Evolutionary conservation across 805 yeast species (phyloP), one percentile per base, ranked within the genome.

Genomic region (Citeromyces matritensis): DNA sequence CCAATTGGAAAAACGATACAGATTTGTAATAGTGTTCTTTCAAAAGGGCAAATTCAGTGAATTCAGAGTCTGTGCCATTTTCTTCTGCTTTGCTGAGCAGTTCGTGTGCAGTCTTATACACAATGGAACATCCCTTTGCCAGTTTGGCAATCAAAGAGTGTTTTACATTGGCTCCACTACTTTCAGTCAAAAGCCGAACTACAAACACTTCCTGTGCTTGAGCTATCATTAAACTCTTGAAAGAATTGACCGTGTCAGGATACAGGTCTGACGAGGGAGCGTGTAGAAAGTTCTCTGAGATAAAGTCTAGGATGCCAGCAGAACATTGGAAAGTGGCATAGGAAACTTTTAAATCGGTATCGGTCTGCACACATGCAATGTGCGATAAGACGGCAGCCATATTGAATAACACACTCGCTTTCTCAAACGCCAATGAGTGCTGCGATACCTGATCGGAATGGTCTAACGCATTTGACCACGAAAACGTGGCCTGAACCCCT

Each of bases 131-230:
- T 2, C 84, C 62, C 32, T 65, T 54, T n/a, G 91, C 72, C 33
- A 88, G 61, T 51, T 73, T 83, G 12, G 94, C 60, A n/a, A 80
- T 64, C 47, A 88, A 58, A 0, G 88, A 69, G 27, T 75, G 71
- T 45, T 80, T 79, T 6, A 66, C 48, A 3, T 51, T 42, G 13
- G 47, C 48, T 3, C 55, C 47, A 3, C 53, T 55, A 34, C 64
- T 70, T 6, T 60, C 63, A 35, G 57, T 61, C 24, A 83, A 47
- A 6, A 73, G 69, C 39, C 72, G 77, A 43, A 75, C 48, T 3
- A 78, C 54, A 48, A 88, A 86, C 5, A 79, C 65, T 41, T 91
- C 95, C 47, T 86, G 95, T 3, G 91, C 83, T 49, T 88, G 95
- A 0, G 93, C 91, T 34, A 84, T 57, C 70, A 78, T 72, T 33